Percentiles rank a stretch among this genome's conserved stretches.
phyloP scores from a whole-genome alignment of 2,329 filamentous ascomycete species.

The Xylaria digitata region DNA sequence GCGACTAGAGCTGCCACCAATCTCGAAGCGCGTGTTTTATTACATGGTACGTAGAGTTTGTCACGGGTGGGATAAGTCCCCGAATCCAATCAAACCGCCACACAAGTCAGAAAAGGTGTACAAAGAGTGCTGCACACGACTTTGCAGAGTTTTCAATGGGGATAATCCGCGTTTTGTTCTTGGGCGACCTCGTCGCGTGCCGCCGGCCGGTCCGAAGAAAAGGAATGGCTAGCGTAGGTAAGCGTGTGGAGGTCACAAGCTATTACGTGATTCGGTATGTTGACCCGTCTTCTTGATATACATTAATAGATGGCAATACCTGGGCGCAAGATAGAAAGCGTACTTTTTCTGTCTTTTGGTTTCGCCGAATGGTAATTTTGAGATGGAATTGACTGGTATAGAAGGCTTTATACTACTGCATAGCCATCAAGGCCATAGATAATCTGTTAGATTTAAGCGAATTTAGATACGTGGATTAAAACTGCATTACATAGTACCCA shows the following conservation, averaged over 20 bases:
- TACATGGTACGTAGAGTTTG: constrained; percentile 68
- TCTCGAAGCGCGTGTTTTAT: constrained; percentile 68
- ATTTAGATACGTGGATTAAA: background rate
- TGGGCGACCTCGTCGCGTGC: constrained; percentile 39
- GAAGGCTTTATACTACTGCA: background rate
- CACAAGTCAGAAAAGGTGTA: constrained; percentile 66
- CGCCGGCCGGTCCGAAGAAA: constrained; percentile 18
- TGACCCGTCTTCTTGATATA: background rate
- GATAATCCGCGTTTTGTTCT: constrained; percentile 35
- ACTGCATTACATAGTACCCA: background rate
- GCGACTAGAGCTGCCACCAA: constrained; percentile 59
- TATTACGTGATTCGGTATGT: background rate
- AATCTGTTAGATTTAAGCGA: background rate
- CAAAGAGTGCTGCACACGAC: constrained; percentile 61
- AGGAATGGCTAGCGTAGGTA: background rate
- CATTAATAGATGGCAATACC: background rate
- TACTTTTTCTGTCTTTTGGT: background rate
- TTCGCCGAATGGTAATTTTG: too few relatives aligned
- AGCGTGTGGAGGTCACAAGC: background rate
- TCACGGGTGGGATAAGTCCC: constrained; percentile 75
- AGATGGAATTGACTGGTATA: background rate
- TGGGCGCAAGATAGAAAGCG: background rate
- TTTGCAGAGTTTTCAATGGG: constrained; percentile 58
- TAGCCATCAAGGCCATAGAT: background rate
- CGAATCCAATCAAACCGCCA: constrained; percentile 67